Evolutionary conservation across 192 early-diverging fungal species (phyloP).

Genomic region (Coemansia sp.): DNA sequence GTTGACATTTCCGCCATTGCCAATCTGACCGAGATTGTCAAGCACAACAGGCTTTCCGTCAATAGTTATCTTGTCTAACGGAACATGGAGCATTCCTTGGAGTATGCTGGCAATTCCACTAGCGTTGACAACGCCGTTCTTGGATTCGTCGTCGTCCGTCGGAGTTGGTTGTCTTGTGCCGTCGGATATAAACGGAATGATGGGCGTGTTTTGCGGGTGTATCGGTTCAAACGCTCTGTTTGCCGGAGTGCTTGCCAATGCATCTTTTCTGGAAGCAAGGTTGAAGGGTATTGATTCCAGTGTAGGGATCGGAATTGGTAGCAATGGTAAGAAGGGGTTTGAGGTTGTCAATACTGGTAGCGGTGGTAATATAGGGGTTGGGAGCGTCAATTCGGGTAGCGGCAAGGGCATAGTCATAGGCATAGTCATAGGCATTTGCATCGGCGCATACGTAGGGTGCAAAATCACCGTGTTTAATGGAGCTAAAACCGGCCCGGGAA

Average conservation of each 20-base stretch:
- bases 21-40: not conserved
- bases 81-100: slow-evolving; percentile 39
- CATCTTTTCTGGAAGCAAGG: not conserved
- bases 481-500: not conserved
- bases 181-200: slow-evolving; percentile 45
- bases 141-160: slow-evolving; percentile 6
- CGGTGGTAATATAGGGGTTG: not conserved
- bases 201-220: slow-evolving; percentile 17
- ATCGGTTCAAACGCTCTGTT: slow-evolving; percentile 12
- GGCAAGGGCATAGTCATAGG: not conserved
- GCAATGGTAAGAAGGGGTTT: not conserved
- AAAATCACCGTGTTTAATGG: slow-evolving; percentile 11
- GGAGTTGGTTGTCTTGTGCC: slow-evolving; percentile 20
- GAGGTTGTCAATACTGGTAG: slow-evolving; percentile 5
- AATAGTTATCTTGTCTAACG: slow-evolving; percentile 41
- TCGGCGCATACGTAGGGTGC: slow-evolving; percentile 2
- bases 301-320: not conserved
- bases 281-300: not conserved
- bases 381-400: not conserved
- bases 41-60: slow-evolving; percentile 34
- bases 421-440: not conserved
- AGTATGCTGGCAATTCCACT: slow-evolving; percentile 42
- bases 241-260: slow-evolving; percentile 8
- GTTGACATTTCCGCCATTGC: not conserved
- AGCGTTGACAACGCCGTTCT: slow-evolving; percentile 21